phyloP scores from a whole-genome alignment of 2,329 filamentous ascomycete genomes.

The Meredithiella fracta region DNA sequence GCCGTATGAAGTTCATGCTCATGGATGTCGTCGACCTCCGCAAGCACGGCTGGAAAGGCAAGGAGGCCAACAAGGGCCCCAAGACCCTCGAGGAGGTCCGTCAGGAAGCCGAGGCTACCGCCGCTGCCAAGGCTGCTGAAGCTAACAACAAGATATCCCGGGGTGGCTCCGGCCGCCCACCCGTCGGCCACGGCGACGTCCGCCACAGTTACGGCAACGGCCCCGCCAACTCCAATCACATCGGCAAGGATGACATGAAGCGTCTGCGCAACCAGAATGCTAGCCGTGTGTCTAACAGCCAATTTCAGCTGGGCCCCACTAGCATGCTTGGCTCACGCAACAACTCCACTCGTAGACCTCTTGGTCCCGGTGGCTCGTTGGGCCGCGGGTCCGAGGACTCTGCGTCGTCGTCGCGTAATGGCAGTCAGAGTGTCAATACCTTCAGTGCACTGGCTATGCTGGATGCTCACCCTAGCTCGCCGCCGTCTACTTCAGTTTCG shows the following conservation, averaged over 20 bases:
- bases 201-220: constrained; percentile 45
- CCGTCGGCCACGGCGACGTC: constrained; percentile 69
- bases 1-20: constrained; percentile 89
- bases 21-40: constrained; percentile 86
- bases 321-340: constrained; percentile 81
- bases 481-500: constrained; percentile 51
- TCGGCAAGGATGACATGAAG: constrained; percentile 81
- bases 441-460: constrained; percentile 61
- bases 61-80: constrained; percentile 82
- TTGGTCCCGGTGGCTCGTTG: constrained; percentile 56
- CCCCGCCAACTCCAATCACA: constrained; percentile 64
- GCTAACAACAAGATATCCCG: constrained; percentile 37
- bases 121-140: constrained; percentile 54
- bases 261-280: constrained; percentile 45
- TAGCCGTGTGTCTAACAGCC: constrained; percentile 41
- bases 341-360: constrained; percentile 54
- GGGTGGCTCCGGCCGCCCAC: constrained; percentile 50
- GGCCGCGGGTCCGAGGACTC: constrained; percentile 70
- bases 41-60: constrained; percentile 60
- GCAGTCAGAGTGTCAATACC: constrained; percentile 63
- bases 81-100: constrained; percentile 93
- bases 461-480: constrained; percentile 51
- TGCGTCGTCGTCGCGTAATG: constrained; percentile 71
- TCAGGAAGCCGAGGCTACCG: constrained; percentile 60
- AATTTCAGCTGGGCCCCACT: constrained; percentile 58